These are phyloP conservation scores for Globisporangium barbulae DNA, from an alignment of 352 stramenopile species.

Conservation along the genomic window DNA sequence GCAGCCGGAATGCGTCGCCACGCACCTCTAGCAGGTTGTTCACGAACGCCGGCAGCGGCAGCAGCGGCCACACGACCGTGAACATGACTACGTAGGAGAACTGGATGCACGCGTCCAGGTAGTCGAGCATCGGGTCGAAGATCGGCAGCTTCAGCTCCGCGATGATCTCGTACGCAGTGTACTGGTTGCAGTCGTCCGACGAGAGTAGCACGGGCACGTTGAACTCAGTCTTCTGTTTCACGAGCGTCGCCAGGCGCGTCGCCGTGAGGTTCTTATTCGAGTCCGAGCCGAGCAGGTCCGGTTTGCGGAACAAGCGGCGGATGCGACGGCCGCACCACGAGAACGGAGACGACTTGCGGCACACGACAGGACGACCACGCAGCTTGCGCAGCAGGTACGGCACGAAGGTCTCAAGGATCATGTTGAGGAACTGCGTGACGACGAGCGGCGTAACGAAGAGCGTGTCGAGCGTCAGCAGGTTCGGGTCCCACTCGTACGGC, in stretches of 20 bases:
- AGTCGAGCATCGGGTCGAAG: constrained; percentile 85
- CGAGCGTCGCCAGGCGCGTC: constrained; percentile 55
- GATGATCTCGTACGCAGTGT: constrained; percentile 85
- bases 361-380: constrained; percentile 60
- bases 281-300: constrained; percentile 6
- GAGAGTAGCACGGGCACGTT: constrained; percentile 55
- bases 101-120: constrained; percentile 86
- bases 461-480: constrained; percentile 77
- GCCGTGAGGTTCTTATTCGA: constrained; percentile 55
- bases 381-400: constrained; percentile 82
- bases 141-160: constrained; percentile 77
- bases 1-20: constrained; percentile 74
- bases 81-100: constrained; percentile 92
- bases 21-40: constrained; percentile 88
- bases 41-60: constrained; percentile 83
- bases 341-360: constrained; percentile 59
- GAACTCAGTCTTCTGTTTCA: constrained; percentile 73
- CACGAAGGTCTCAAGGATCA: constrained; percentile 84
- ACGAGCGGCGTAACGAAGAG: constrained; percentile 87
- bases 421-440: constrained; percentile 87
- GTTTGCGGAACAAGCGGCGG: constrained; percentile 29
- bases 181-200: constrained; percentile 84
- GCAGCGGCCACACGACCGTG: constrained; percentile 84
- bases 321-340: constrained; percentile 48
- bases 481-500: constrained; percentile 71